Evolutionary conservation across 306 rosid genomes (phyloP), one percentile per base, ranked within the genome.

Genomic region (Acacia melanoxylon): DNA sequence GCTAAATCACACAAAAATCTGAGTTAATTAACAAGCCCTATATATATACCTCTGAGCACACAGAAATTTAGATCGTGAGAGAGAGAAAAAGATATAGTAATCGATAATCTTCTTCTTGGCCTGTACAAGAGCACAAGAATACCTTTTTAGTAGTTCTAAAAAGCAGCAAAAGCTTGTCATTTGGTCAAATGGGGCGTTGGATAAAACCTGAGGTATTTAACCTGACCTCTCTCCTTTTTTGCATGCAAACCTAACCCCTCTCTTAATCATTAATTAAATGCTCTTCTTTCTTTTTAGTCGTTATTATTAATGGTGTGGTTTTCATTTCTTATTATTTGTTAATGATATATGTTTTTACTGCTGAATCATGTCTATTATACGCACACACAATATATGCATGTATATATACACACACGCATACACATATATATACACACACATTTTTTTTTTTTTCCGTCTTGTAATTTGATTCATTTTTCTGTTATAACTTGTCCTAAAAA

Each of bases 121-220:
- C 20, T 27, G 20, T 25, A 48, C 15, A 48, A 14, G 52, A 48
- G 27, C 40, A 27, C 40, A 62, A 62, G 40, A 27, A 13, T 6
- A 27, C 20, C 40, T 62, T 63, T 63, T 63, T 6, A 8, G 42
- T 9, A 5, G 69, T 27, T 63, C 41, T 13, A 13, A 62, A 27
- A 25, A 61, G 67, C 35, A 61, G 19, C 31, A 61, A 37, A 37
- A 61, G 35, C 2, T 7, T 52, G 24, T 48, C 72, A 22, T 69
- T 69, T 70, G 83, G 12, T 56, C 81, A 29, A 78, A 91, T 91
- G 97, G 95, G 97, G 75, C 98, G 97, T 78, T 93, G 98, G 98
- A 81, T 93, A 74, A 93, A 80, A 79, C 97, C 98, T 69, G 97
- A 95, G 97, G 98, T 95, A 82, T 11, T 24, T 25, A 24, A 10